Conservation (phyloP, 2,329 filamentous ascomycete species). For the Aureobasidium sp. region DNA sequence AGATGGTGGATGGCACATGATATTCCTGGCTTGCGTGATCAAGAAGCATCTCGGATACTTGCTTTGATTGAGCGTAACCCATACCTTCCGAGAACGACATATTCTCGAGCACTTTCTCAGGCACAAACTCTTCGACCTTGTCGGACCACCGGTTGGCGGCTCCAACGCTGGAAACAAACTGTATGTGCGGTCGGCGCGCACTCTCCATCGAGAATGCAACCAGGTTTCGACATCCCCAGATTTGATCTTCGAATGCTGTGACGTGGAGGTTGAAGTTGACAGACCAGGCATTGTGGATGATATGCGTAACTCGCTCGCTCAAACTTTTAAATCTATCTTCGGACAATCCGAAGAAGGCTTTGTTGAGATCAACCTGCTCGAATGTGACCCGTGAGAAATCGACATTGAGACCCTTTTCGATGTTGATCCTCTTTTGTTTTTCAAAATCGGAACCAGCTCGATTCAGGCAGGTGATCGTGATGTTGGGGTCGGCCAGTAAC, state of each 20-base stretch:
- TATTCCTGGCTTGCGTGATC: not conserved
- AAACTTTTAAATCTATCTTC: not conserved
- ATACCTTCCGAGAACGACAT: not conserved
- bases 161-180: not conserved
- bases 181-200: not conserved
- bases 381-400: not conserved
- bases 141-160: not conserved
- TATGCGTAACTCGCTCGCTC: not conserved
- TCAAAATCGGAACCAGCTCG: not conserved
- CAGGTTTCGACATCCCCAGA: not conserved
- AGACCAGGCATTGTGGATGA: not conserved
- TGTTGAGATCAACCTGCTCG: not conserved
- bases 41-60: not conserved
- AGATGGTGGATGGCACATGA: not conserved
- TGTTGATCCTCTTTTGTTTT: not conserved
- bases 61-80: not conserved
- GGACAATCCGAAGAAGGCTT: not conserved
- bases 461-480: not conserved
- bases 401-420: not conserved
- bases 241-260: not conserved
- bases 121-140: not conserved
- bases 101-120: not conserved
- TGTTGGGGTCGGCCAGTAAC: not conserved
- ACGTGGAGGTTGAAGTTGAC: not conserved
- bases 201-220: not conserved